Conservation (phyloP, 345 rosid genomes). For the Boechera stricta region DNA sequence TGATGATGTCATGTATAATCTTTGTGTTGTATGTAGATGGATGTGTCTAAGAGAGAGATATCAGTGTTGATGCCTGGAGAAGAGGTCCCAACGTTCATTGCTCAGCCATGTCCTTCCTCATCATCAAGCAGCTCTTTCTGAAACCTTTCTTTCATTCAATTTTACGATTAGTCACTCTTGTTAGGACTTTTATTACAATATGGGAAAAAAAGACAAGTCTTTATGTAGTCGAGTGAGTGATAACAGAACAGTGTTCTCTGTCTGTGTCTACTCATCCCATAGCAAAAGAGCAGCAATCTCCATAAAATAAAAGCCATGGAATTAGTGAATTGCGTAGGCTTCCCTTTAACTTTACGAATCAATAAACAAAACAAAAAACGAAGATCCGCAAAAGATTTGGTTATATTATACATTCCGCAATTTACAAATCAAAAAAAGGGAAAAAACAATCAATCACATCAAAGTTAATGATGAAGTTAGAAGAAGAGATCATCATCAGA, state of each 20-base stretch:
- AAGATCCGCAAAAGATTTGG: conserved; percentile 45
- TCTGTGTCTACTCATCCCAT: conserved; percentile 27
- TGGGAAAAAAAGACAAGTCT: conserved; percentile 12
- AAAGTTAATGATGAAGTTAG: conserved; percentile 15
- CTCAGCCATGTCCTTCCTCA: conserved; percentile 66
- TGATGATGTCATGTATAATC: conserved; percentile 40
- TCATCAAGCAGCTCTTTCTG: conserved; percentile 48
- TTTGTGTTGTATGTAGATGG: conserved; percentile 50
- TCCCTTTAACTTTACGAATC: conserved; percentile 23
- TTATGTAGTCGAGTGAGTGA: conserved; percentile 37
- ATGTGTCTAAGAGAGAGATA: conserved; percentile 60
- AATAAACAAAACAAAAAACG: conserved; percentile 7
- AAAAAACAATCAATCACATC: conserved; percentile 43
- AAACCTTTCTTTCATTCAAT: conserved; percentile 24
- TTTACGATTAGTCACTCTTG: not conserved
- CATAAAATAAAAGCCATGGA: conserved; percentile 35
- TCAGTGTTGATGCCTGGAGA: conserved; percentile 90
- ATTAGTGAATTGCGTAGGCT: conserved; percentile 34
- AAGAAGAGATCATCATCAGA: conserved; percentile 52
- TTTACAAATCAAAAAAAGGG: conserved; percentile 30
- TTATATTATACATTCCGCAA: conserved; percentile 37
- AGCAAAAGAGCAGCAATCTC: conserved; percentile 45
- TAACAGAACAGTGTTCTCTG: conserved; percentile 37
- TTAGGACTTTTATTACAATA: not conserved
- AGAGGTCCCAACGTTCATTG: conserved; percentile 68